A percentile compares a stretch with the other conserved stretches of the same genome.
Conservation (phyloP, 75 land plant genomes). For the Selaginella moellendorffii region DNA sequence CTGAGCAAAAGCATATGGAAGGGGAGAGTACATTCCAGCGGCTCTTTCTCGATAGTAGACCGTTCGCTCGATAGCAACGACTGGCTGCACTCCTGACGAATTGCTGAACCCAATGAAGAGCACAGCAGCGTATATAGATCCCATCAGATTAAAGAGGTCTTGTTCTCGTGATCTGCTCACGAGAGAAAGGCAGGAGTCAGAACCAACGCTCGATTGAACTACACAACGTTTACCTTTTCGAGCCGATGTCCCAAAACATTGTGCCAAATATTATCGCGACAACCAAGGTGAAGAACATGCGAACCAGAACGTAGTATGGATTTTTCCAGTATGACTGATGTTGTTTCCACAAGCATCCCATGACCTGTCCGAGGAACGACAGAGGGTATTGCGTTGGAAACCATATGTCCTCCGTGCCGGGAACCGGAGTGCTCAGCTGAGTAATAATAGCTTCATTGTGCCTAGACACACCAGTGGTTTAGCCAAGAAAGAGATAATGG, state of each 20-base stretch:
- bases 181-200: too few species aligned
- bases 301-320: neutral
- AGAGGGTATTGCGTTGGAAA: neutral
- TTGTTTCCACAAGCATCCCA: slow-evolving; percentile 5
- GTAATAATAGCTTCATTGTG: slow-evolving; percentile 12
- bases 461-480: too few species aligned
- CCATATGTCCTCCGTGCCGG: neutral
- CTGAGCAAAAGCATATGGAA: slow-evolving; percentile 16
- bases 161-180: too few species aligned
- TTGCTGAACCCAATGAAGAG: slow-evolving; percentile 13
- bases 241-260: slow-evolving; percentile 3
- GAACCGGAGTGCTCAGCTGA: slow-evolving; percentile 14
- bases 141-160: slow-evolving; percentile 13
- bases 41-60: slow-evolving; percentile 13
- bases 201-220: too few species aligned
- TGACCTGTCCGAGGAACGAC: neutral
- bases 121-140: slow-evolving; percentile 13
- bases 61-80: slow-evolving; percentile 12
- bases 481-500: too few species aligned
- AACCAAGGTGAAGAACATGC: slow-evolving; percentile 1
- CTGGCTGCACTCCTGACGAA: slow-evolving; percentile 13
- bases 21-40: slow-evolving; percentile 14
- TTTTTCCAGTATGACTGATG: slow-evolving; percentile 1
- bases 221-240: neutral
- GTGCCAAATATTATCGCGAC: neutral